Evolutionary conservation across 176 grass and related monocot species (phyloP).

Genomic region (Tuctoria greenei): DNA sequence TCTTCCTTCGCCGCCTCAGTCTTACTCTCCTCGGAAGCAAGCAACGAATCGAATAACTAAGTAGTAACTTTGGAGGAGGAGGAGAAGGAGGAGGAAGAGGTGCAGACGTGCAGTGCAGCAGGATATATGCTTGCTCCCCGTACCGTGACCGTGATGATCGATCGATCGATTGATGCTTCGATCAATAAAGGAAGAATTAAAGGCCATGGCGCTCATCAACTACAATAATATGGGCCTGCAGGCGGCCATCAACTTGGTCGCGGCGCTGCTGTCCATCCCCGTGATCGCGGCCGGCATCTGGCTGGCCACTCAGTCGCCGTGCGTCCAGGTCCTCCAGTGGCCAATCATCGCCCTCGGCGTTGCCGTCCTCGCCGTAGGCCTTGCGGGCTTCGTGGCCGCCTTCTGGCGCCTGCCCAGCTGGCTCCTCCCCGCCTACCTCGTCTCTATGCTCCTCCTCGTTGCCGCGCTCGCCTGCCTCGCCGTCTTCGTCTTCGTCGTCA

Average conservation of each 20-base stretch:
- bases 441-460: slow-evolving; percentile 63
- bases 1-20: too few relatives aligned
- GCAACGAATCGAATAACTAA: background rate
- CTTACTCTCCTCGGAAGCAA: too few relatives aligned
- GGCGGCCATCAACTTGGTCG: slow-evolving; percentile 65
- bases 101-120: background rate
- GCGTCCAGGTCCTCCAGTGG: slow-evolving; percentile 82
- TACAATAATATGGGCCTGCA: slow-evolving; percentile 41
- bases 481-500: slow-evolving; percentile 62
- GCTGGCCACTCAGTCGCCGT: slow-evolving; percentile 63
- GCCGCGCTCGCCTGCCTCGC: slow-evolving; percentile 48
- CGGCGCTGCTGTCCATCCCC: slow-evolving; percentile 73
- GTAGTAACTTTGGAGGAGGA: background rate
- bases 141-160: too few relatives aligned
- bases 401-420: slow-evolving; percentile 73
- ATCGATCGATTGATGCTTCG: too few relatives aligned
- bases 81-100: background rate
- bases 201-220: slow-evolving; percentile 66
- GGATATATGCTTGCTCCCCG: too few relatives aligned
- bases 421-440: slow-evolving; percentile 71
- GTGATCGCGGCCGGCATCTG: slow-evolving; percentile 71
- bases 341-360: slow-evolving; percentile 62
- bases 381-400: slow-evolving; percentile 64
- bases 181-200: too few relatives aligned
- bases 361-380: slow-evolving; percentile 54